Base-by-base conservation (phyloP, 176 grass and related monocot genomes). In the Avena eriantha region DNA sequence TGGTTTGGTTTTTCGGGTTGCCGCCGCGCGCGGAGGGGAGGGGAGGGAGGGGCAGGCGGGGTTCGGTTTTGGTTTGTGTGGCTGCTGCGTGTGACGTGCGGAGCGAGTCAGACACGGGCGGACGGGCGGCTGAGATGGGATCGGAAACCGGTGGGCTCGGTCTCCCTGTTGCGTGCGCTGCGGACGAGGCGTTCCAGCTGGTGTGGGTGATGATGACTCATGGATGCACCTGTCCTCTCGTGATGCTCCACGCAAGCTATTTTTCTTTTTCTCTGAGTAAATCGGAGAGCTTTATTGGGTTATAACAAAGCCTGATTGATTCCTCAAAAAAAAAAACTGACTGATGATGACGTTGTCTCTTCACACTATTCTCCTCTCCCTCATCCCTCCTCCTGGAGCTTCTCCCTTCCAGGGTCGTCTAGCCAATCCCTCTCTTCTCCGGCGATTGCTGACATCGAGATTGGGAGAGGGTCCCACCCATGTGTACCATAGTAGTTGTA, bases 1-100 rank as follows among this genome's bases (percentile, higher is more conserved):
- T 73, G n/a, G 21, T 82, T 78, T 78, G 69, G 21, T 82, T 86
- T 87, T 73, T 6, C 10, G 21, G 68, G 34, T 80, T 86, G 31
- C 84, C 89, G 88, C 88, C 83, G 88, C 39, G 70, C 83, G 45
- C 85, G 23, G 54, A 45, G 49, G 23, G n/a, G 12, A 22, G 14
- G 64, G 29, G 29, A n/a, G 63, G 22, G 54, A 5, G 39, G 7
- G 66, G 33, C 17, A 24, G 65, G 23, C 10, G 53, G 54, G 54
- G 18, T 47, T 47, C 9, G 54, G 54, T 21, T 56, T 8, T 5
- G 29, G 60, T 68, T 21, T 7, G 57, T 4, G 4, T 17, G 36
- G 11, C 36, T 43, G 16, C 65, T 55, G 49, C 23, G 5, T 24
- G 72, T 54, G 22, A 6, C 17, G 51, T 59, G 54, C 53, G 77